These are phyloP conservation scores for Cicer pinnatifidum DNA, from an alignment of 306 rosid genomes.

Conservation along the genomic window DNA sequence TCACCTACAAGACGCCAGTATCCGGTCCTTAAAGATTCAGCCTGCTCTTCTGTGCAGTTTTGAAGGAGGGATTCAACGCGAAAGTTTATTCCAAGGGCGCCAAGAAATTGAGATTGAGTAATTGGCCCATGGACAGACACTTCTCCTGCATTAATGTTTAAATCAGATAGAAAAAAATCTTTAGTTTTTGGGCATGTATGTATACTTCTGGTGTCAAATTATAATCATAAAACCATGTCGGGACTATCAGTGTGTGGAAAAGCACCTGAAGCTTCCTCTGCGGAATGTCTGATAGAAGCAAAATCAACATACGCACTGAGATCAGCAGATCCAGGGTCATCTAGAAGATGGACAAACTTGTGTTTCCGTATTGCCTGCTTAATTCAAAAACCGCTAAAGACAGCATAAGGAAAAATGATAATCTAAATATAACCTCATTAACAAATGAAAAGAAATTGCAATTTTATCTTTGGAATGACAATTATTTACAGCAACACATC, in stretches of 20 bases:
- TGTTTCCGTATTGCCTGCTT: constrained; percentile 92
- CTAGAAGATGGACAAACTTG: constrained; percentile 81
- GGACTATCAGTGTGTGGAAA: constrained; percentile 15
- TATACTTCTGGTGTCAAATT: not conserved
- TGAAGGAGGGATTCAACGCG: constrained; percentile 81
- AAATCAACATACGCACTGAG: constrained; percentile 95
- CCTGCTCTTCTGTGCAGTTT: constrained; percentile 87
- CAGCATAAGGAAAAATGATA: not conserved
- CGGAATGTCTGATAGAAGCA: constrained; percentile 73
- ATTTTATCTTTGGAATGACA: not conserved
- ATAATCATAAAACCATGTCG: constrained; percentile 5
- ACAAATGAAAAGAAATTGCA: not conserved
- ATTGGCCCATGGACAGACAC: constrained; percentile 83
- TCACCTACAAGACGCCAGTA: constrained; percentile 95
- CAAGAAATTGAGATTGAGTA: constrained; percentile 86
- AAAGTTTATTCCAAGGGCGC: constrained; percentile 88
- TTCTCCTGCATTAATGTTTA: constrained; percentile 58
- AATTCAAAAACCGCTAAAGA: constrained; percentile 14
- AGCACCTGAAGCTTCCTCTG: constrained; percentile 86
- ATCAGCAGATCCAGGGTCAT: constrained; percentile 93
- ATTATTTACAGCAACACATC: not conserved
- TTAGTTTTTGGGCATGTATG: not conserved
- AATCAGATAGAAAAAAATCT: not conserved
- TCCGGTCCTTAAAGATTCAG: constrained; percentile 74
- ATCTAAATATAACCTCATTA: not conserved